Conservation (phyloP, 2,329 filamentous ascomycete species). For the Aspergillus flavus region DNA sequence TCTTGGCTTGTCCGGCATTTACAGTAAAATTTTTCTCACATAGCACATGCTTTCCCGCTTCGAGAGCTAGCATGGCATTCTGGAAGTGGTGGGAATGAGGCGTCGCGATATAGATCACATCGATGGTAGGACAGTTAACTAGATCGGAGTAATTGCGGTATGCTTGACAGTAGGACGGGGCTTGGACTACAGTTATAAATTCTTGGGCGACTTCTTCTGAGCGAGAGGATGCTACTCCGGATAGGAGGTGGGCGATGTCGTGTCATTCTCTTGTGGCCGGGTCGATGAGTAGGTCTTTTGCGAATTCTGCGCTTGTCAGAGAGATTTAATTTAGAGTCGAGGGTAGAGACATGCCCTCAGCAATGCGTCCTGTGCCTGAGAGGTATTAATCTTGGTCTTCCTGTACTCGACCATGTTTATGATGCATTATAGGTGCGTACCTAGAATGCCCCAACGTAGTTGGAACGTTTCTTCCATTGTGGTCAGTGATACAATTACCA, state of each 20-base stretch:
- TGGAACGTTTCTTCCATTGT: background rate
- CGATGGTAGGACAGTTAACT: conserved; percentile 70
- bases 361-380: background rate
- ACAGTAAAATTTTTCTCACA: conserved; percentile 85
- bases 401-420: too few species aligned
- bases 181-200: background rate
- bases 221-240: background rate
- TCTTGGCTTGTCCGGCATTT: conserved; percentile 69
- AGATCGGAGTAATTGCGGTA: conserved; percentile 71
- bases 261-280: conserved; percentile 45
- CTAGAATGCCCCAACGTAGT: background rate
- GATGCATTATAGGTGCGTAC: background rate
- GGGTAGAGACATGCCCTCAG: background rate
- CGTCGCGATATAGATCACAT: conserved; percentile 81
- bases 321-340: background rate
- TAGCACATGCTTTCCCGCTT: conserved; percentile 77
- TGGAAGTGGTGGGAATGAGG: conserved; percentile 86
- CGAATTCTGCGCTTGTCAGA: background rate
- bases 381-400: background rate
- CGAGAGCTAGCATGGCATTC: conserved; percentile 74
- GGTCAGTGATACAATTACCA: background rate
- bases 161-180: too few species aligned
- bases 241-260: background rate
- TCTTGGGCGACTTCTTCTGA: background rate
- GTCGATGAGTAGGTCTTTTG: background rate